Evolutionary conservation across 345 rosid species (phyloP).

Genomic region (Stellera chamaejasme): DNA sequence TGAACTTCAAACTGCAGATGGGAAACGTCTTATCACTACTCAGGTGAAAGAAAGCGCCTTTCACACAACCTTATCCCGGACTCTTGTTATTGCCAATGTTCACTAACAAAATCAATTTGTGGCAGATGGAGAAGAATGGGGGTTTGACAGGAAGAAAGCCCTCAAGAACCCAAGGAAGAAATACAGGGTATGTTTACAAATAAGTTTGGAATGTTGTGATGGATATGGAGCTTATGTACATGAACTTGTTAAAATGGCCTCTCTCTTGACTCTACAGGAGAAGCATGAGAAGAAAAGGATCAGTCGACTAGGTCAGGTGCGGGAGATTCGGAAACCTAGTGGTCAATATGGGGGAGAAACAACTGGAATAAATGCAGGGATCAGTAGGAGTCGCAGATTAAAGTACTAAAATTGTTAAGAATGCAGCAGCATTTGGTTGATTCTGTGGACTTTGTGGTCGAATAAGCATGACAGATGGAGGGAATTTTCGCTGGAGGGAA

Average conservation of each 20-base stretch:
- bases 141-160: slow-evolving; percentile 70
- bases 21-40: slow-evolving; percentile 44
- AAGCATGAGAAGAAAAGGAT: slow-evolving; percentile 37
- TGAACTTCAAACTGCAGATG: slow-evolving; percentile 38
- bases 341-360: slow-evolving; percentile 68
- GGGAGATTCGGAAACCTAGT: slow-evolving; percentile 34
- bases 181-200: slow-evolving; percentile 37
- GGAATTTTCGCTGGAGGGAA: no score
- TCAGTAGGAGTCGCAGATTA: slow-evolving; percentile 61
- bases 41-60: slow-evolving; percentile 29
- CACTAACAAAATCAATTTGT: neutral
- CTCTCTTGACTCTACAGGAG: slow-evolving; percentile 21
- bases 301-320: slow-evolving; percentile 54
- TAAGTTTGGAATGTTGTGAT: neutral
- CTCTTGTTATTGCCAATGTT: neutral
- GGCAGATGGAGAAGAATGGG: slow-evolving; percentile 56
- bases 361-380: slow-evolving; percentile 53
- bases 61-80: neutral
- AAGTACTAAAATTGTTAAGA: slow-evolving; percentile 19
- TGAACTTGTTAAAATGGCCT: neutral
- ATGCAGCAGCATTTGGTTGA: no score
- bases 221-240: neutral
- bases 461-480: no score
- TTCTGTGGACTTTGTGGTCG: no score
- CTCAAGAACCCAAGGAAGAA: slow-evolving; percentile 81